Evolutionary conservation across 305 asterid species (phyloP), one percentile per base, ranked within the genome.

Genomic region (Fraxinus angustifolia): DNA sequence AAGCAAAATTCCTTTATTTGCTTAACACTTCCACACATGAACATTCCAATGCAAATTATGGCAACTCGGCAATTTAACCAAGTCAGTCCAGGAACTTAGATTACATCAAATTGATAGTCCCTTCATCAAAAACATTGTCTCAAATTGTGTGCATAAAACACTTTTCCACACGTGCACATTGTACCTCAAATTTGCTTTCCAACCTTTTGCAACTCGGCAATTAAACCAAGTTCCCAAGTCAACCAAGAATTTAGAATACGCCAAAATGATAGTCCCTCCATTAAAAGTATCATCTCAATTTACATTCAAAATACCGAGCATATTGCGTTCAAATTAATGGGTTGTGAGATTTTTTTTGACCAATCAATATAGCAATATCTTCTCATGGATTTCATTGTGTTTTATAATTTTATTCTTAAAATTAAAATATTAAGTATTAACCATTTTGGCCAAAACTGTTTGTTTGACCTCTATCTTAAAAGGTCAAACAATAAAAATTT

Each of bases 281-380:
- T 34, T 11, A 76, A 75, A 16, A 75, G 78, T 53, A 83, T 79
- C 45, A 35, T 77, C 78, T 56, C 26, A 78, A 50, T 79, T 45
- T 78, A 68, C 45, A 45, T 40, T 83, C 17, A 34, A 72, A 42
- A 60, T 26, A 75, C 11, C 30, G 0, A 56, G 67, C 28, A 56
- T 6, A 17, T 17, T 17, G 28, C 67, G 6, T 17, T 10, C 26
- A 7, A 62, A 23, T 62, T 8, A 23, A 62, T 62, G 16, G 34
- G 34, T 62, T 62, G 7, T 1, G 7, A 8, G 2, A 3, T 62
- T 60, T 62, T 3, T 62, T 23, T 21, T 23, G 34, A 62, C 2
- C 34, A 23, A 23, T 62, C 34, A 26, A 62, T 62, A 23, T 26
- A 26, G 31, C 72, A 62, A 3, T 62, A 62, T 62, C 31, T 21